Conservation (phyloP, 1,284 basidiomycete genomes). For the Caloboletus firmus region DNA sequence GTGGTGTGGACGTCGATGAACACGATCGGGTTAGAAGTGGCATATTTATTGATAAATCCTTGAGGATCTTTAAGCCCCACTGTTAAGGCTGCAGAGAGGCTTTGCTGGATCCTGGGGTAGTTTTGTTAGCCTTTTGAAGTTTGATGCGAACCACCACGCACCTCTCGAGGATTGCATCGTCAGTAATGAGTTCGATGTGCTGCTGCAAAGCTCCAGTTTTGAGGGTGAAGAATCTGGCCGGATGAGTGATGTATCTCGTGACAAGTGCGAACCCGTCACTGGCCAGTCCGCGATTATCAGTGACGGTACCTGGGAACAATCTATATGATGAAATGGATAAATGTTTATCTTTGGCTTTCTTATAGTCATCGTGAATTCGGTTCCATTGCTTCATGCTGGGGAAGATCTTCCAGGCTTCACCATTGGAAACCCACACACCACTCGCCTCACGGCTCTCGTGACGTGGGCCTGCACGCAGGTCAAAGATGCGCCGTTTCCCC, state of each 20-base stretch:
- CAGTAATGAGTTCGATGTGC: not conserved
- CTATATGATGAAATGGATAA: not conserved
- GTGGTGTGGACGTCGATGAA: not conserved
- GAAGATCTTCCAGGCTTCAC: conserved; percentile 1
- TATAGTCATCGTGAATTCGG: rapidly evolving
- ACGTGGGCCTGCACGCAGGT: not conserved
- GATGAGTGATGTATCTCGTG: not conserved
- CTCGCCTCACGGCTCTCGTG: not conserved
- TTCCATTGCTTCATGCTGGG: not conserved
- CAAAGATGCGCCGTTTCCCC: rapidly evolving
- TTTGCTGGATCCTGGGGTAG: not conserved
- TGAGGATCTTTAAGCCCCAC: not conserved
- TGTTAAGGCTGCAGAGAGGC: not conserved
- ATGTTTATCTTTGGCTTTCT: rapidly evolving
- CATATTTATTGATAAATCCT: not conserved
- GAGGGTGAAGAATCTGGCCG: not conserved
- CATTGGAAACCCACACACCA: not conserved
- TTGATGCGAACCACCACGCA: not conserved
- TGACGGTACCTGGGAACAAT: not conserved
- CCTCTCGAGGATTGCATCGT: not conserved
- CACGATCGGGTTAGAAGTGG: not conserved
- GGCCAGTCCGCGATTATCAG: rapidly evolving
- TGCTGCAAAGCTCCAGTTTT: not conserved
- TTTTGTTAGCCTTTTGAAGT: not conserved
- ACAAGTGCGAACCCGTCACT: not conserved